Conservation (phyloP, 345 rosid species). For the Populus alba region DNA sequence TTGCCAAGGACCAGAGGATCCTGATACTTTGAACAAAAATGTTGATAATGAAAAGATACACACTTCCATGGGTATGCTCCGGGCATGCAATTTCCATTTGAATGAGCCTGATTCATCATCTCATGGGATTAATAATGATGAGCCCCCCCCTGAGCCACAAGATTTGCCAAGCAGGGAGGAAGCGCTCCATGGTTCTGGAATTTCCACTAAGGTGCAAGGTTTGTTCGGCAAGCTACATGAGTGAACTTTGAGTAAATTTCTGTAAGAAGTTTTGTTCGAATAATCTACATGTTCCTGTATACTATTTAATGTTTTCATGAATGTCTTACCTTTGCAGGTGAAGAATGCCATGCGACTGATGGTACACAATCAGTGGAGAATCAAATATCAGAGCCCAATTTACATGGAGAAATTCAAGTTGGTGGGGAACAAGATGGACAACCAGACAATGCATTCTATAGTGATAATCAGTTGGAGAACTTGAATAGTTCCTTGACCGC, state of each 20-base stretch:
- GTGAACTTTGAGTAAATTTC: constrained; percentile 3
- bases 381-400: constrained; percentile 38
- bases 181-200: constrained; percentile 21
- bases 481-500: constrained; percentile 31
- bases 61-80: constrained; percentile 17
- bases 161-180: constrained; percentile 22
- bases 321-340: constrained; percentile 24
- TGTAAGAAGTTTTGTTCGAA: neutral
- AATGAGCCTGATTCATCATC: constrained; percentile 18
- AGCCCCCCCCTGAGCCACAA: constrained; percentile 11
- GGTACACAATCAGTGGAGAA: constrained; percentile 33
- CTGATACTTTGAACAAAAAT: constrained; percentile 22
- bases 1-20: constrained; percentile 27
- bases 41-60: constrained; percentile 24
- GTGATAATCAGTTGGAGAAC: constrained; percentile 40
- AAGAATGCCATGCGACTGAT: constrained; percentile 30
- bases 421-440: constrained; percentile 36
- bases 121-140: constrained; percentile 14
- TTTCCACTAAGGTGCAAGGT: constrained; percentile 48
- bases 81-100: constrained; percentile 37
- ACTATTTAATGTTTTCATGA: neutral
- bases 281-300: neutral
- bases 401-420: constrained; percentile 35
- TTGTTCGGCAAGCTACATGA: constrained; percentile 24
- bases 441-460: constrained; percentile 25